Evolutionary conservation across 345 rosid genomes (phyloP), one percentile per base, ranked within the genome.

Genomic region (Corchorus olitorius): DNA sequence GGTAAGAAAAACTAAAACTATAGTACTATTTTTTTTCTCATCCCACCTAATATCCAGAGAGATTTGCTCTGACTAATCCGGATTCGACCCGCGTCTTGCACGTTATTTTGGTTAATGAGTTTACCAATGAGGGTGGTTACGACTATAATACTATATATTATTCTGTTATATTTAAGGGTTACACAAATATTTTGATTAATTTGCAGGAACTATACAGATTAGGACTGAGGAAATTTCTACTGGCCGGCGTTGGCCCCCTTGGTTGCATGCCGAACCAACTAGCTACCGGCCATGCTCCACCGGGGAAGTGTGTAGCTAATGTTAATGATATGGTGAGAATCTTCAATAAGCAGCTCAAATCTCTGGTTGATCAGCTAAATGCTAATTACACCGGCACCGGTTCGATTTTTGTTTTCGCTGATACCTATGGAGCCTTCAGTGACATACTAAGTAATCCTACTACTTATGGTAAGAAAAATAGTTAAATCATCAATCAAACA

Each of bases 231-330:
- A 92, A 92, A 80, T 91, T 94, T 73, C 81, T 89, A 46, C 4
- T 93, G 70, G 86, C 87, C 1, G 89, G 81, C 16, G 73, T 93
- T 0, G 94, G 93, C 19, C 93, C 93, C 0, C 82, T 90, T 8
- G 92, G 95, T 22, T 90, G 92, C 84, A 87, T 87, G 65, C 94
- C 90, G 2, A 85, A 87, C 76, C 91, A 87, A 56, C 74, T 84
- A 65, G 91, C 92, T 14, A 82, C 64, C 0, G 82, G 87, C 1
- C 74, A 49, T 20, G 79, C 81, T 22, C 86, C 84, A 0, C 79
- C 87, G 0, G 88, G 89, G 55, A 73, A 82, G 54, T 92, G 92
- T 14, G 76, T 87, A 1, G 48, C 65, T 13, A 46, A 22, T 11
- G 90, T 86, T 22, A 92, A 89, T 68, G 75, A 87, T 27, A 83